phyloP scores from a whole-genome alignment of 805 yeast genomes.

The Saturnispora besseyi region DNA sequence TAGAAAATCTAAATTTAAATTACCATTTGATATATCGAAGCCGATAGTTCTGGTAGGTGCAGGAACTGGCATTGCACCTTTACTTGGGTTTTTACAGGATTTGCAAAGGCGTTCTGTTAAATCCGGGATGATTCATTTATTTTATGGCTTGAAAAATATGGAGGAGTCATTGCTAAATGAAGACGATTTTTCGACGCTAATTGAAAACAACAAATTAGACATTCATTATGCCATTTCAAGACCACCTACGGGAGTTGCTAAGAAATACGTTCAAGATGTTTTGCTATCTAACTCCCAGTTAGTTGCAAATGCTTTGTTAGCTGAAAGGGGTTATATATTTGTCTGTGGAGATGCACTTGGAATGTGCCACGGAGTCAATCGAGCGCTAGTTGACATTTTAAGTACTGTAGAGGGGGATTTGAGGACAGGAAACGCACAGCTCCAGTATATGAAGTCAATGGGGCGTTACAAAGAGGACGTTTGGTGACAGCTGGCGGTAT shows the following conservation, averaged over 20 bases:
- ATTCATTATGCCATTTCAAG: constrained; percentile 77
- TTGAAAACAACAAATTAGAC: constrained; percentile 44
- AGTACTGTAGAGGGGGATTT: constrained; percentile 41
- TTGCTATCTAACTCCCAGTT: constrained; percentile 40
- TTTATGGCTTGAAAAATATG: constrained; percentile 57
- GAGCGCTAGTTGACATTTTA: constrained; percentile 52
- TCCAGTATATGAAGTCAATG: constrained; percentile 65
- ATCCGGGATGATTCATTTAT: constrained; percentile 61
- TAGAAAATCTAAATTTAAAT: constrained; percentile 79
- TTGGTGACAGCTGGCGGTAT: constrained; percentile 45
- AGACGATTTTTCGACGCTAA: constrained; percentile 68
- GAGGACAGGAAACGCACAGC: constrained; percentile 56
- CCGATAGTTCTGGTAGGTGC: constrained; percentile 93
- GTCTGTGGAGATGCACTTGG: constrained; percentile 91
- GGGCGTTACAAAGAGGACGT: constrained; percentile 94
- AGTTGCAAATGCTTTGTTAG: constrained; percentile 39
- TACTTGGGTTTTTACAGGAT: constrained; percentile 85
- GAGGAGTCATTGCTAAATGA: constrained; percentile 66
- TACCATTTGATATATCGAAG: constrained; percentile 66
- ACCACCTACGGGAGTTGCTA: constrained; percentile 32
- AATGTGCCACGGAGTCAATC: constrained; percentile 86
- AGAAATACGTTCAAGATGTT: constrained; percentile 77
- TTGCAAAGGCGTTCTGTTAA: constrained; percentile 22
- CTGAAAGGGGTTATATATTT: constrained; percentile 68
- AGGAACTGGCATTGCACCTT: constrained; percentile 96